Evolutionary conservation across 257 asterid species (phyloP).

Genomic region (Nicotiana attenuata): DNA sequence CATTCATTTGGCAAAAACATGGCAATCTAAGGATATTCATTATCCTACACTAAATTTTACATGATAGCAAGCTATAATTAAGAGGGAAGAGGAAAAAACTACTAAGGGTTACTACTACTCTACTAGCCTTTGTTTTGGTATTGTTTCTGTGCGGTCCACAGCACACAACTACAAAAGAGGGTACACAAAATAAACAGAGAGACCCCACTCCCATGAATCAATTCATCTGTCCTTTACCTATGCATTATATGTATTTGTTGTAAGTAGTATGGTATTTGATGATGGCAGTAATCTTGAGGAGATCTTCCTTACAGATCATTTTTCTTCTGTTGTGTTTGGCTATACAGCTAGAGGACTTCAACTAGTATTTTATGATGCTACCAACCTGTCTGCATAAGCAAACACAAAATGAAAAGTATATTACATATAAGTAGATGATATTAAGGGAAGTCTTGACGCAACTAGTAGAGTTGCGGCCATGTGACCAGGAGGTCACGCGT

Average conservation of each 20-base stretch:
- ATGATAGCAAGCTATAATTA: neutral
- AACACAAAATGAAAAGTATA: slow-evolving; percentile 6
- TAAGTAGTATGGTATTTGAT: slow-evolving; percentile 51
- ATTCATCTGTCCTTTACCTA: slow-evolving; percentile 67
- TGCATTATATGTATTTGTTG: slow-evolving; percentile 62
- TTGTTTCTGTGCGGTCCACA: slow-evolving; percentile 46
- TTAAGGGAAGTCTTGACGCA: too few species aligned
- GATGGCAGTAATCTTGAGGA: slow-evolving; percentile 58
- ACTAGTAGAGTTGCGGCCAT: too few species aligned
- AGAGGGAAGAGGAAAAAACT: neutral
- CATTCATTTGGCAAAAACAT: neutral
- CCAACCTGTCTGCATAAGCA: slow-evolving; percentile 66
- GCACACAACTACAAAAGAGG: slow-evolving; percentile 42
- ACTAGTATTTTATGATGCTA: slow-evolving; percentile 41
- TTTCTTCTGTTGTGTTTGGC: slow-evolving; percentile 56
- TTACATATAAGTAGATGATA: neutral
- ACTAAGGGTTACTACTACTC: neutral
- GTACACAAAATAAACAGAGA: slow-evolving; percentile 45
- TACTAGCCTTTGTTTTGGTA: neutral
- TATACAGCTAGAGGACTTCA: slow-evolving; percentile 11
- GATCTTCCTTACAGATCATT: slow-evolving; percentile 47
- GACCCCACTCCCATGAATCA: slow-evolving; percentile 64
- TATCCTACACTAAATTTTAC: neutral
- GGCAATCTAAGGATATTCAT: neutral
- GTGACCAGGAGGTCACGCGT: too few species aligned